Evolutionary conservation across 352 stramenopile genomes (phyloP).

Genomic region (Elongisporangium senticosum): DNA sequence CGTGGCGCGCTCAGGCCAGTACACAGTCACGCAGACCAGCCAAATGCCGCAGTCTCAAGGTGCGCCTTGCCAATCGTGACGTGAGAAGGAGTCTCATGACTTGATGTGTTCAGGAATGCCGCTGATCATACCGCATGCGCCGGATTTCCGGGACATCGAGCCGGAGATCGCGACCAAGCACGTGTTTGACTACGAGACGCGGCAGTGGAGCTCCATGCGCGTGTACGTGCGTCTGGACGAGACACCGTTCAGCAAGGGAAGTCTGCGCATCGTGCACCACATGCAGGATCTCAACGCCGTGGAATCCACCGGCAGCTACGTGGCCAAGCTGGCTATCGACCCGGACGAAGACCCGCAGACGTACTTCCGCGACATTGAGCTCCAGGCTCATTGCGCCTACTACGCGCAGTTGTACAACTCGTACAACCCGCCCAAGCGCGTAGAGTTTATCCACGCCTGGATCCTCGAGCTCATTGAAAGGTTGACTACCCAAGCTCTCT

Average conservation of each 20-base stretch:
- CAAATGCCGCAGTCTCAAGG: constrained; percentile 26
- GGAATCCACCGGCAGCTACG: constrained; percentile 43
- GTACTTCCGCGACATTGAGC: constrained; percentile 87
- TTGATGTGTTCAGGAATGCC: constrained; percentile 33
- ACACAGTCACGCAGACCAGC: constrained; percentile 22
- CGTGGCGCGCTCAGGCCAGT: constrained; percentile 18
- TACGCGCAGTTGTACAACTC: constrained; percentile 86
- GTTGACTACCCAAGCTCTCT: no score
- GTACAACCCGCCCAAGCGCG: constrained; percentile 73
- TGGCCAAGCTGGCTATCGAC: constrained; percentile 85
- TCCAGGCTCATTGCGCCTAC: constrained; percentile 80
- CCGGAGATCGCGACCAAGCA: constrained; percentile 69
- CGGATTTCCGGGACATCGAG: constrained; percentile 53
- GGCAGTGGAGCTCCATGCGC: constrained; percentile 62
- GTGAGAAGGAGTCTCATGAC: not conserved
- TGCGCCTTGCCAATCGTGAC: constrained; percentile 1
- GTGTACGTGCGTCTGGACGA: constrained; percentile 76
- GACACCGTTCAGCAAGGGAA: constrained; percentile 78
- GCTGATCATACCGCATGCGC: constrained; percentile 68
- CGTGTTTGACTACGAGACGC: constrained; percentile 72
- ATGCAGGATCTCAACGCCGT: constrained; percentile 53
- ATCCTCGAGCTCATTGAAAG: constrained; percentile 75
- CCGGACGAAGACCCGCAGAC: constrained; percentile 83
- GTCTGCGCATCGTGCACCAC: constrained; percentile 76
- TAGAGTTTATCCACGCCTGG: constrained; percentile 81